A percentile compares a stretch with the other conserved stretches of the same genome.
Evolutionary conservation across 768 basidiomycete genomes (phyloP).

Genomic region (Leccinum boreale): DNA sequence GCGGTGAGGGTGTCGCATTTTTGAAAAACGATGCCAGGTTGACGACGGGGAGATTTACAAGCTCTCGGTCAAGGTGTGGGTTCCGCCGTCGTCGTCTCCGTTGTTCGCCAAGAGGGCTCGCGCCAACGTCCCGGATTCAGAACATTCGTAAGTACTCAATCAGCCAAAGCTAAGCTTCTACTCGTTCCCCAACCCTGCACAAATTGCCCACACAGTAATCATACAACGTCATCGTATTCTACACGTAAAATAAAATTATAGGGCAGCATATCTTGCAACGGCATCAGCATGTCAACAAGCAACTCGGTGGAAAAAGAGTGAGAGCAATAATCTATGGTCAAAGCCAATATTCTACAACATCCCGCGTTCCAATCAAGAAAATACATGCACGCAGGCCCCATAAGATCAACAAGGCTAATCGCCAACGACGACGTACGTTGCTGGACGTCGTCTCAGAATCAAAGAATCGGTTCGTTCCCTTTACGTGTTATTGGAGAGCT

Average conservation of each 20-base stretch:
- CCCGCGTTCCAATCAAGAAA: slow-evolving; percentile 33
- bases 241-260: slow-evolving; percentile 33
- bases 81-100: neutral
- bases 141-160: neutral
- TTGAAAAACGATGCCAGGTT: slow-evolving; percentile 69
- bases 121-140: slow-evolving; percentile 1
- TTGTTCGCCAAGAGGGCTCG: slow-evolving; percentile 4
- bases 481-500: slow-evolving; percentile 34
- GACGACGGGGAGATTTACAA: slow-evolving; percentile 19
- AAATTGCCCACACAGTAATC: slow-evolving; percentile 20
- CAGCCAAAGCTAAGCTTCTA: neutral
- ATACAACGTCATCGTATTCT: slow-evolving; percentile 25
- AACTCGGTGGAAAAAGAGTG: slow-evolving; percentile 5
- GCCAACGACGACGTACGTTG: slow-evolving; percentile 12
- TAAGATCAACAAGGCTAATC: slow-evolving; percentile 4
- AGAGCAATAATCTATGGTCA: slow-evolving; percentile 33
- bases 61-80: neutral
- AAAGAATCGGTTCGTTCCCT: slow-evolving; percentile 21
- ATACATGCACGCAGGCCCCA: slow-evolving; percentile 28
- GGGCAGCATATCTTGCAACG: slow-evolving; percentile 25
- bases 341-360: slow-evolving; percentile 28
- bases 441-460: slow-evolving; percentile 4
- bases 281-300: slow-evolving; percentile 19
- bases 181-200: slow-evolving; percentile 18
- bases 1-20: slow-evolving; percentile 44